Evolutionary conservation across 1,284 basidiomycete genomes (phyloP).

Genomic region (Hymenochaete sp.): DNA sequence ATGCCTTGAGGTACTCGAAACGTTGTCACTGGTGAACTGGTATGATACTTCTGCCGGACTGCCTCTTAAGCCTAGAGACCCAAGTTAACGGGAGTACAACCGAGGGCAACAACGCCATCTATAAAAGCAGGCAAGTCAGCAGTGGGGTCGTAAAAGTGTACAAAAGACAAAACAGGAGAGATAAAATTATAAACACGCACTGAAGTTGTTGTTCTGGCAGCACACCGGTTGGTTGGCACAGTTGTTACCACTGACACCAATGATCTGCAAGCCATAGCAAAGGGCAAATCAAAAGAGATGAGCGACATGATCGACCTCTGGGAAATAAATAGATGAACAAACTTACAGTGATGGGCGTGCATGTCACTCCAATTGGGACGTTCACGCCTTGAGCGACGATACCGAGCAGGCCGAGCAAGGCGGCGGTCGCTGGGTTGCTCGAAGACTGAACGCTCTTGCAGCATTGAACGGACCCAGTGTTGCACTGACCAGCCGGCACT

Average conservation of each 20-base stretch:
- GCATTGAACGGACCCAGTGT: constrained; percentile 15
- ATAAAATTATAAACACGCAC: constrained; percentile 6
- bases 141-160: not conserved
- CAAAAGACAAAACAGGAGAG: too few relatives aligned
- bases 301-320: too few relatives aligned
- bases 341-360: constrained; percentile 13
- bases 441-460: constrained; percentile 16
- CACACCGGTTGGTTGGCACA: constrained; percentile 11
- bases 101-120: constrained; percentile 15
- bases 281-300: not conserved
- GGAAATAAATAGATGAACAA: not conserved
- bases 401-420: constrained; percentile 2
- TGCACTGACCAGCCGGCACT: constrained; percentile 6
- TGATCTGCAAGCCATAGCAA: not conserved
- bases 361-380: constrained; percentile 12
- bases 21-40: too few relatives aligned
- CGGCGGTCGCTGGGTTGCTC: not conserved
- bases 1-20: too few relatives aligned
- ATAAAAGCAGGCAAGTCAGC: not conserved
- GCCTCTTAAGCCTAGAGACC: constrained; percentile 1
- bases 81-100: constrained; percentile 13
- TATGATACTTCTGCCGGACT: too few relatives aligned
- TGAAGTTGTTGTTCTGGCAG: constrained; percentile 16
- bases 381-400: constrained; percentile 5
- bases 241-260: constrained; percentile 3